Base-by-base conservation (phyloP, 2,329 filamentous ascomycete genomes). In the Cryoendolithus antarcticus region DNA sequence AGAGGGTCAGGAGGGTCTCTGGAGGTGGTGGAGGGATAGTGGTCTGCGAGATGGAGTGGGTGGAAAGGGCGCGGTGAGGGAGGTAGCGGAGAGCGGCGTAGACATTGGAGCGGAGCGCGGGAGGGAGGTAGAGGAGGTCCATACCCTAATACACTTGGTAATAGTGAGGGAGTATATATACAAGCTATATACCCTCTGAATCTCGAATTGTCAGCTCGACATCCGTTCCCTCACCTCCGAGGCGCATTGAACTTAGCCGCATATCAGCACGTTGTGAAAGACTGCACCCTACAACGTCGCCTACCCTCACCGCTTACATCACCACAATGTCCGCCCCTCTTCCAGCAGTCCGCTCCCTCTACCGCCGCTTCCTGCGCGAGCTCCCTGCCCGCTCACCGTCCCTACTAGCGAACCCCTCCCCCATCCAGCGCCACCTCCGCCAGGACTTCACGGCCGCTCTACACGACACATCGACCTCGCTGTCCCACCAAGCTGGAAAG, bases 341-440 rank as follows among this genome's bases (percentile, higher is more conserved):
- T 30, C 65, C 67, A 30, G 57, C 60, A 47, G 59, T 83, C 32
- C 84, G 85, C 54, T 77, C 85, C 29, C 72, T 94, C 57, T 96
- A 96, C 72, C 84, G 89, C 54, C 74, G 80, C 32, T 71, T 95
- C 56, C 77, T 96, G 40, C 86, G 89, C 61, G 86, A 95, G 66
- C 77, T 95, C 6, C 89, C 89, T 2, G 74, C 81, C 6, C 80
- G 79, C 4, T 68, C 73, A 47, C 63, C 66, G 52, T 63, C 44
- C 39, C 61, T 66, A 39, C 65, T 69, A 34, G 66, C 66, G n/a
- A 55, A 65, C 38, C 77, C 80, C 30, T 80, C 85, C 1, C 74
- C 77, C 2, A 65, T 93, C 9, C 82, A 89, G 62, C 59, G 67
- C 40, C 77, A 75, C 38, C 72, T 93, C 48, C 83, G 82, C 54